These are phyloP conservation scores for Madurella fahalii DNA, from an alignment of 2,329 filamentous ascomycete genomes.

Conservation along the genomic window DNA sequence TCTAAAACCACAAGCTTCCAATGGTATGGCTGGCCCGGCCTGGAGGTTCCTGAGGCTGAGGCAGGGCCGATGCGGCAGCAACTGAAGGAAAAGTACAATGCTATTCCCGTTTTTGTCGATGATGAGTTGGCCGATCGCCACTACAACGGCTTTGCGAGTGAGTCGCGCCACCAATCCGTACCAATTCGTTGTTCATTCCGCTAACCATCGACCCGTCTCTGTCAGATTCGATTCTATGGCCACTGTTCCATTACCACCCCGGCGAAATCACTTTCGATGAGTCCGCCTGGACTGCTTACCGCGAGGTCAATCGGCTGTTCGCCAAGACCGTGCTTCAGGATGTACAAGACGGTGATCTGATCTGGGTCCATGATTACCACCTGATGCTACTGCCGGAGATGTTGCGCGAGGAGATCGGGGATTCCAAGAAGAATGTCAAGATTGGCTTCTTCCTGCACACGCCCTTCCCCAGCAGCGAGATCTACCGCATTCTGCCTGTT, in stretches of 20 bases:
- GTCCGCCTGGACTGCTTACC: constrained; percentile 87
- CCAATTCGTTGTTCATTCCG: constrained; percentile 4
- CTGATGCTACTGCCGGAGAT: constrained; percentile 94
- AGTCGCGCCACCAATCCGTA: constrained; percentile 31
- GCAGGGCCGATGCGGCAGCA: constrained; percentile 68
- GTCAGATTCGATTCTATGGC: constrained; percentile 93
- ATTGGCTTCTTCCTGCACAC: constrained; percentile 98
- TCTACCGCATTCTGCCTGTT: constrained; percentile 92
- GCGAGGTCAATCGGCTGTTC: constrained; percentile 87
- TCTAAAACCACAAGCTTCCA: constrained; percentile 91
- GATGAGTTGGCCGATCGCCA: constrained; percentile 91
- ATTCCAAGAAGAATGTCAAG: constrained; percentile 83
- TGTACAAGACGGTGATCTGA: constrained; percentile 86
- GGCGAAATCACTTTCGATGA: constrained; percentile 98
- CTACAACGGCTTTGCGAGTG: constrained; percentile 98
- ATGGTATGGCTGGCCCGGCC: constrained; percentile 97
- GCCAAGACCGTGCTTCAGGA: constrained; percentile 82
- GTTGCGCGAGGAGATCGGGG: constrained; percentile 83
- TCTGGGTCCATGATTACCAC: constrained; percentile 99
- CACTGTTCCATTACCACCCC: constrained; percentile 96
- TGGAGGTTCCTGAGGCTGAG: constrained; percentile 86
- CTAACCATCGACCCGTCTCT: background rate
- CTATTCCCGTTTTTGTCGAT: constrained; percentile 87
- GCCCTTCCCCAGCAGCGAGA: constrained; percentile 93
- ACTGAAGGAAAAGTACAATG: constrained; percentile 81